Evolutionary conservation across 192 early-diverging fungal species (phyloP), one percentile per base, ranked within the genome.

Genomic region (Phlyctochytrium planicorne): DNA sequence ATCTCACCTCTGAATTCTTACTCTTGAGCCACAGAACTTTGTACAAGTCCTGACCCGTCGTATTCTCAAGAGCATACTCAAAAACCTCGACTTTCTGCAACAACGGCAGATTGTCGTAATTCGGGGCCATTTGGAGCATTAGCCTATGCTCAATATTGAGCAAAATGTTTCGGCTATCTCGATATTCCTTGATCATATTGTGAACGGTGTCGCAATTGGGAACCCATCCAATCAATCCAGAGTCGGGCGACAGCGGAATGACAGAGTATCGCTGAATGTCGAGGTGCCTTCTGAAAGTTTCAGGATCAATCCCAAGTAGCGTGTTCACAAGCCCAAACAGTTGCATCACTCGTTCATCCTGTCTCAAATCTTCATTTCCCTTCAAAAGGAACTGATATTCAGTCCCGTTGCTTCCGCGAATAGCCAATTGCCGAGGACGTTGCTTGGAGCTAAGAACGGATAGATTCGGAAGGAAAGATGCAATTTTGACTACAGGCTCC

Each of bases 301-400:
- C 92, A 0, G 90, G 70, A 71, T 97, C 93, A 2, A 78, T 78
- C 4, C 78, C 79, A 0, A 98, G 82, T 25, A 97, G 71, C 2
- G 94, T 95, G 75, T 97, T 98, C 37, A 98, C 92, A 29, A 98
- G 86, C 16, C 93, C 95, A 83, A 98, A 98, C 34, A 97, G 71
- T 75, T 98, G 96, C 95, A 98, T 98, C 14, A 94, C 95, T 52
- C 97, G 90, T 80, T 99, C 97, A 71, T 99, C 97, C 75, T 97
- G 95, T 53, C 96, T 90, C 50, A 99, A 73, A 83, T 99, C 97
- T 77, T 99, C 97, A 66, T 95, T 94, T n/a, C 84, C 97, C 81
- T 99, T 99, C 53, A 98, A 82, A 53, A 97, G 72, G 66, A 87
- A 99, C 71, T 89, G 88, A 68, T 97, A 97, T 27, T 92, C 90